A percentile compares a stretch with the other conserved stretches of the same genome.
Evolutionary conservation across 352 stramenopile genomes (phyloP).

Genomic region (Blastocystis sp.): DNA sequence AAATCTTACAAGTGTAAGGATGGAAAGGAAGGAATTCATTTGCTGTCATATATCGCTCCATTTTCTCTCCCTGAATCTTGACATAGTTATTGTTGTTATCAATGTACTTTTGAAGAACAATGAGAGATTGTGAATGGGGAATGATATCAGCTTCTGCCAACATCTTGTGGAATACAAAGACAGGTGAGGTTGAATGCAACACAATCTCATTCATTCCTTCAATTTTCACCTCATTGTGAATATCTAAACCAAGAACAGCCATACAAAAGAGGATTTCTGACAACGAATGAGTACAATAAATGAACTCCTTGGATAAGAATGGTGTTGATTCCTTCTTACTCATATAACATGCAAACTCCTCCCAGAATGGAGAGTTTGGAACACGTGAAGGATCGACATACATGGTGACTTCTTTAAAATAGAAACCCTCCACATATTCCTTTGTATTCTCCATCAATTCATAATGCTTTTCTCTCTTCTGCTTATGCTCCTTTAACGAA

Average conservation of each 20-base stretch:
- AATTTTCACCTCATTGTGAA: background rate
- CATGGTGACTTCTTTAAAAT: conserved; percentile 51
- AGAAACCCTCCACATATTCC: conserved; percentile 59
- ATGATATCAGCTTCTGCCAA: conserved; percentile 65
- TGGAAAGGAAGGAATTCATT: conserved; percentile 69
- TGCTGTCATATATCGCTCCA: conserved; percentile 54
- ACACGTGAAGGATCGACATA: background rate
- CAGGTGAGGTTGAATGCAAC: conserved; percentile 5
- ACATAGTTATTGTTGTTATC: conserved; percentile 58
- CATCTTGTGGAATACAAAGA: conserved; percentile 69
- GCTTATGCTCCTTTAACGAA: conserved; percentile 31
- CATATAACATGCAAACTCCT: conserved; percentile 69
- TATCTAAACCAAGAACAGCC: conserved; percentile 66
- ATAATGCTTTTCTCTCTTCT: conserved; percentile 63
- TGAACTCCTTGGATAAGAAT: conserved; percentile 72
- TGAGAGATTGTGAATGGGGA: conserved; percentile 62
- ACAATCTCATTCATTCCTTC: background rate
- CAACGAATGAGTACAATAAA: conserved; percentile 67
- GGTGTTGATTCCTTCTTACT: background rate
- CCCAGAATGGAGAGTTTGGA: conserved; percentile 68
- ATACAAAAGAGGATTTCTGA: conserved; percentile 70
- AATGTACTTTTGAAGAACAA: conserved; percentile 69
- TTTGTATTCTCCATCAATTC: conserved; percentile 57
- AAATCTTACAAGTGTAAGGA: conserved; percentile 69
- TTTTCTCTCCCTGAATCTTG: conserved; percentile 30